phyloP scores from a whole-genome alignment of 228 moss, liverwort and hornwort species.

The Sphagnum magellanicum region DNA sequence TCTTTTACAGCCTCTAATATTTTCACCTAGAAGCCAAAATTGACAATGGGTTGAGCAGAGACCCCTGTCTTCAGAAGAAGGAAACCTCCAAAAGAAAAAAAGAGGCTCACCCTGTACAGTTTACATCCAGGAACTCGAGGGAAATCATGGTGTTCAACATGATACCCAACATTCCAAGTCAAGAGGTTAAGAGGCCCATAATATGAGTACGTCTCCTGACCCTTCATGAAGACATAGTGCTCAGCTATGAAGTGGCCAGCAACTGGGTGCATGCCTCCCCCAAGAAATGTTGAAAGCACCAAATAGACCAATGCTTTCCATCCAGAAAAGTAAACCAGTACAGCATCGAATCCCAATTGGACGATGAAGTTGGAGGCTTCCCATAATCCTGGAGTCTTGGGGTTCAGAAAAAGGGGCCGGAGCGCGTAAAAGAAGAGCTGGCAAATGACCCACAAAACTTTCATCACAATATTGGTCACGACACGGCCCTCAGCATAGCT shows the following conservation, averaged over 20 bases:
- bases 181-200: constrained; percentile 81
- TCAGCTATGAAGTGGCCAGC: constrained; percentile 97
- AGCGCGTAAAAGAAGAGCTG: constrained; percentile 96
- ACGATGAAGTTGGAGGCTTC: constrained; percentile 72
- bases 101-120: constrained; percentile 20
- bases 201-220: constrained; percentile 97
- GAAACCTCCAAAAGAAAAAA: too few relatives aligned
- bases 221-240: constrained; percentile 83
- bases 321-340: constrained; percentile 49
- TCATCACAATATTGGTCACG: constrained; percentile 52
- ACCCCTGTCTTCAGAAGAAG: too few relatives aligned
- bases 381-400: constrained; percentile 83
- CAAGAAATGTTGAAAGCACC: constrained; percentile 80
- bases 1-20: too few relatives aligned
- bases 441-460: constrained; percentile 74
- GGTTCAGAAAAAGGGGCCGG: constrained; percentile 85
- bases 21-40: too few relatives aligned
- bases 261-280: constrained; percentile 92
- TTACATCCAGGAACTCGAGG: constrained; percentile 89
- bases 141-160: constrained; percentile 97
- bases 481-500: constrained; percentile 75
- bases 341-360: constrained; percentile 56
- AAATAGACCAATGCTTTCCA: constrained; percentile 76
- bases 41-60: too few relatives aligned
- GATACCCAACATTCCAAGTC: constrained; percentile 97